Conservation (phyloP, 495 filamentous ascomycete genomes). For the Penicillium diatomitis region DNA sequence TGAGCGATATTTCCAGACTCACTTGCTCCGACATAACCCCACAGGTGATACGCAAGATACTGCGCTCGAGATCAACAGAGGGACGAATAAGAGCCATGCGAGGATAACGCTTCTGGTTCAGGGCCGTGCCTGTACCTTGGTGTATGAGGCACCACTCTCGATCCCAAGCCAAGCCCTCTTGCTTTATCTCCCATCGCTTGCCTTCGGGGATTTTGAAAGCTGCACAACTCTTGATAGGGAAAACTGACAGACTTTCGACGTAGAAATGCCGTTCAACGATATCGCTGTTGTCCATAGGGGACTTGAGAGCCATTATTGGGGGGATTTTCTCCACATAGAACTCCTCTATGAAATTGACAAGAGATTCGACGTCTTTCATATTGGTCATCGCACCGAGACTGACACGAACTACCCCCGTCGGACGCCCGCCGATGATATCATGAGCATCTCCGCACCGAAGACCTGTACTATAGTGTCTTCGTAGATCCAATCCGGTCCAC, state of each 20-base stretch:
- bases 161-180: constrained; percentile 82
- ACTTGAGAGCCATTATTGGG: constrained; percentile 14
- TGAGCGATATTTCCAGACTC: constrained; percentile 46
- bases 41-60: constrained; percentile 44
- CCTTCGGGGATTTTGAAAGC: constrained; percentile 61
- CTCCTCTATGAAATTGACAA: constrained; percentile 64
- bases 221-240: constrained; percentile 85
- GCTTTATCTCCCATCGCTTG: constrained; percentile 60
- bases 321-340: constrained; percentile 56
- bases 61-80: constrained; percentile 51
- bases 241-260: constrained; percentile 56
- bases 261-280: constrained; percentile 23
- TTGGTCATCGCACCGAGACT: constrained; percentile 88
- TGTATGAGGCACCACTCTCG: constrained; percentile 90
- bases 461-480: constrained; percentile 68
- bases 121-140: constrained; percentile 62
- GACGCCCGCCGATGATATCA: constrained; percentile 72
- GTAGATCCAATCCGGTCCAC: constrained; percentile 70
- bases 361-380: constrained; percentile 58
- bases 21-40: constrained; percentile 16
- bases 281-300: constrained; percentile 9
- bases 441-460: constrained; percentile 71
- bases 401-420: constrained; percentile 75
- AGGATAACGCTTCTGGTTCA: constrained; percentile 78
- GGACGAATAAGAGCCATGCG: constrained; percentile 75